phyloP scores from a whole-genome alignment of 257 asterid species.

The Ilex aquifolium region DNA sequence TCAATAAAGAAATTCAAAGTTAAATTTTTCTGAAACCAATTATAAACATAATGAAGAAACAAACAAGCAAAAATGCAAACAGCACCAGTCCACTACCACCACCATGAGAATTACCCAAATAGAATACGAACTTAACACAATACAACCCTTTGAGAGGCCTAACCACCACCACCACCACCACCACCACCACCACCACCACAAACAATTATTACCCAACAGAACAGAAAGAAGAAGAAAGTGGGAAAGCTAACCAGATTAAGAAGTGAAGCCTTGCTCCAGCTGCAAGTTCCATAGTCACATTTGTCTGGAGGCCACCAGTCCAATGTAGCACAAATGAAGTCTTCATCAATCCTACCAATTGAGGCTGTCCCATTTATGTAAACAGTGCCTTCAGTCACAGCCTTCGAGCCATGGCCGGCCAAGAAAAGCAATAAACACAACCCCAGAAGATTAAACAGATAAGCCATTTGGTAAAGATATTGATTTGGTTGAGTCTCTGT shows the following conservation, averaged over 20 bases:
- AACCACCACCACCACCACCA: no score
- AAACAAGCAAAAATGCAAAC: no score
- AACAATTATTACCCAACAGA: not conserved
- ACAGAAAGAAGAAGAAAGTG: not conserved
- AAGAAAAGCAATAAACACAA: conserved; percentile 46
- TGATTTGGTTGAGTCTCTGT: not conserved
- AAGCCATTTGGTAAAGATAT: conserved; percentile 25
- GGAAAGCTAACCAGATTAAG: conserved; percentile 53
- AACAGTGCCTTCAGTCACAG: conserved; percentile 32
- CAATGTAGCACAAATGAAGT: conserved; percentile 52
- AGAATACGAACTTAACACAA: no score
- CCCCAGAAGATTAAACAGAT: conserved; percentile 31
- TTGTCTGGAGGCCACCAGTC: conserved; percentile 66
- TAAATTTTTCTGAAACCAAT: no score
- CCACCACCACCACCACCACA: no score
- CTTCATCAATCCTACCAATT: conserved; percentile 42
- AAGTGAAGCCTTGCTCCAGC: conserved; percentile 64
- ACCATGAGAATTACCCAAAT: no score
- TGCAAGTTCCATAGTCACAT: conserved; percentile 60
- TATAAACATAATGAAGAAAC: no score
- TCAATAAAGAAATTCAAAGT: no score
- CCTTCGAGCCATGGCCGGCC: conserved; percentile 33
- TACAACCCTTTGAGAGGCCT: no score
- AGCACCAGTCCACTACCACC: no score
- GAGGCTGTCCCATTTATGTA: conserved; percentile 42